A percentile compares a stretch with the other conserved stretches of the same genome.
These are phyloP conservation scores for Cladosporium sp. DNA, from an alignment of 2,329 filamentous ascomycete genomes.

Conservation along the genomic window DNA sequence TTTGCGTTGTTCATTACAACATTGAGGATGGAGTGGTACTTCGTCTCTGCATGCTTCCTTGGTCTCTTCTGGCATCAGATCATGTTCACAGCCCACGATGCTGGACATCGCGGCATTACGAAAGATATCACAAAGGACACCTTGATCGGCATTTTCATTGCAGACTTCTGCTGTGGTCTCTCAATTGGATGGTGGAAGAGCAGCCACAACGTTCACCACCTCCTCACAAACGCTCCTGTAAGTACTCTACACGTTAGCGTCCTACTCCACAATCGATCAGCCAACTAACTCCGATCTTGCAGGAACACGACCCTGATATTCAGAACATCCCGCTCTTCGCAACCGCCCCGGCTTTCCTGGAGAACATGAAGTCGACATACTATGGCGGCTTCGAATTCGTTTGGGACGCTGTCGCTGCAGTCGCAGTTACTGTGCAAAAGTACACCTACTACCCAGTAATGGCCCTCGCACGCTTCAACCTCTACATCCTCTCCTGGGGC, in stretches of 20 bases:
- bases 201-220: slow-evolving; percentile 69
- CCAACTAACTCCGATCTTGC: slow-evolving; percentile 2
- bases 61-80: slow-evolving; percentile 69
- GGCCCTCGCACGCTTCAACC: slow-evolving; percentile 80
- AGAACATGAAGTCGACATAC: slow-evolving; percentile 73
- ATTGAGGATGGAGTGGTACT: slow-evolving; percentile 57
- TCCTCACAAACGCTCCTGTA: slow-evolving; percentile 64
- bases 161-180: slow-evolving; percentile 66
- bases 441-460: slow-evolving; percentile 84
- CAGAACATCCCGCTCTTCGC: slow-evolving; percentile 81
- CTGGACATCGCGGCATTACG: slow-evolving; percentile 65
- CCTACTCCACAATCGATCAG: slow-evolving; percentile 24
- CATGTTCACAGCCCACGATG: slow-evolving; percentile 69
- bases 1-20: slow-evolving; percentile 54
- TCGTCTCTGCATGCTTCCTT: slow-evolving; percentile 60
- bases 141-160: slow-evolving; percentile 63
- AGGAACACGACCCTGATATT: slow-evolving; percentile 46
- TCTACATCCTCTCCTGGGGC: slow-evolving; percentile 79
- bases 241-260: not conserved
- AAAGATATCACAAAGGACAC: slow-evolving; percentile 60
- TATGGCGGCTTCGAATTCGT: slow-evolving; percentile 74
- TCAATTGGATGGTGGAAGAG: slow-evolving; percentile 70
- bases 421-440: slow-evolving; percentile 72
- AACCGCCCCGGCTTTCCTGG: slow-evolving; percentile 78
- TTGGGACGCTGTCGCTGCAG: slow-evolving; percentile 73